phyloP scores from a whole-genome alignment of 2,329 filamentous ascomycete species.

The Paracorniculantispora psalliotae region DNA sequence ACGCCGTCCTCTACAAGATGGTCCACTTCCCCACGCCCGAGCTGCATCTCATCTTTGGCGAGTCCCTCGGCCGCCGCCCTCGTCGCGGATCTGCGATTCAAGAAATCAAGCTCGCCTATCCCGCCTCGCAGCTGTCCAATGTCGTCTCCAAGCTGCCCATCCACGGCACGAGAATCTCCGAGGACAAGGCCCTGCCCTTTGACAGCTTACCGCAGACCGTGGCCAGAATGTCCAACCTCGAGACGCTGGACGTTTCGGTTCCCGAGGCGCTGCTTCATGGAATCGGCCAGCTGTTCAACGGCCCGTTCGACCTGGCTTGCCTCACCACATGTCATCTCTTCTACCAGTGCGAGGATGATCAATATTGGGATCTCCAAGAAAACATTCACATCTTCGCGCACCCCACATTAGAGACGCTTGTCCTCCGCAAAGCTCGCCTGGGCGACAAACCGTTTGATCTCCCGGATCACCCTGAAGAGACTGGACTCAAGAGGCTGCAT shows the following conservation, averaged over 20 bases:
- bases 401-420: conserved; percentile 42
- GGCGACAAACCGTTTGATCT: conserved; percentile 44
- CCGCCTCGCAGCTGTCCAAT: conserved; percentile 37
- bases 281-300: conserved; percentile 45
- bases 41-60: conserved; percentile 43
- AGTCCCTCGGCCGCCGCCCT: conserved; percentile 41
- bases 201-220: conserved; percentile 43
- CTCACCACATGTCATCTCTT: conserved; percentile 42
- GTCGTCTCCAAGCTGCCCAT: conserved; percentile 33
- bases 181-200: conserved; percentile 22
- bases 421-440: conserved; percentile 40
- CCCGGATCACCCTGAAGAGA: conserved; percentile 43
- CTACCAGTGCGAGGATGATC: conserved; percentile 39
- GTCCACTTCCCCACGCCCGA: conserved; percentile 43
- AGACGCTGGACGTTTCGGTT: conserved; percentile 41
- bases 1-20: conserved; percentile 42
- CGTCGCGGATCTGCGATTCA: conserved; percentile 44
- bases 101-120: conserved; percentile 41
- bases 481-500: conserved; percentile 37
- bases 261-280: conserved; percentile 39
- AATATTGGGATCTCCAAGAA: conserved; percentile 47
- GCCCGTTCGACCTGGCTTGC: conserved; percentile 45
- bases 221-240: conserved; percentile 45
- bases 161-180: conserved; percentile 18
- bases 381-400: conserved; percentile 49